Evolutionary conservation across 1,139 yeast species (phyloP), one percentile per base, ranked within the genome.

Genomic region (Kodamaea derodonti): DNA sequence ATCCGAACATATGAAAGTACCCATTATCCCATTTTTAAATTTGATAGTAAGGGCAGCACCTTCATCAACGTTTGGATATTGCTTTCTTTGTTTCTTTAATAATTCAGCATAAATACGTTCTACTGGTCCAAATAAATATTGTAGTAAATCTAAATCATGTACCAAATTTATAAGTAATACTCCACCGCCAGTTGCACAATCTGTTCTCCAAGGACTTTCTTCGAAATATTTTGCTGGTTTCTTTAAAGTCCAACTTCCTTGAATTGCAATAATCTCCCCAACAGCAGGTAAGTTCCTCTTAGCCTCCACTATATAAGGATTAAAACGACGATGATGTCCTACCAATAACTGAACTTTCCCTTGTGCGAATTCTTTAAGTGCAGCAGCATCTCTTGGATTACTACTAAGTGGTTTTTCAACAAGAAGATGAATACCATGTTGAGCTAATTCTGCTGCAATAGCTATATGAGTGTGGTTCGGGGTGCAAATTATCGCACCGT

Each of bases 301-400:
- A 20, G 71, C 58, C 28, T 57, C 57, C 4, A 63, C 52, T 13
- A 65, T 62, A 37, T 51, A 63, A 1, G 67, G 67, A 40, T 65
- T 65, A 44, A 65, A 65, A 23, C 72, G 43, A 24, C 72, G 47
- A 40, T 65, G 72, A 39, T 65, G 72, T 2, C 71, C 71, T 22
- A 65, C 62, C 32, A 65, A 49, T 8, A 65, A 45, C 33, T 56
- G 54, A 4, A 64, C 62, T 13, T 49, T 42, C 13, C 37, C 29
- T 9, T 46, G 42, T 22, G 58, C 51, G 32, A 45, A 57, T 15
- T 51, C 48, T 30, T 58, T 59, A 20, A 65, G 48, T 1, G 59
- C 62, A 26, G 54, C 53, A 20, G 67, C 63, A 22, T 64, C 70
- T 9, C 42, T 41, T 3, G 62, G 57, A 12, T 46, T 49, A 4